Conservation (phyloP, 495 filamentous ascomycete genomes). For the Choiromyces venosus region DNA sequence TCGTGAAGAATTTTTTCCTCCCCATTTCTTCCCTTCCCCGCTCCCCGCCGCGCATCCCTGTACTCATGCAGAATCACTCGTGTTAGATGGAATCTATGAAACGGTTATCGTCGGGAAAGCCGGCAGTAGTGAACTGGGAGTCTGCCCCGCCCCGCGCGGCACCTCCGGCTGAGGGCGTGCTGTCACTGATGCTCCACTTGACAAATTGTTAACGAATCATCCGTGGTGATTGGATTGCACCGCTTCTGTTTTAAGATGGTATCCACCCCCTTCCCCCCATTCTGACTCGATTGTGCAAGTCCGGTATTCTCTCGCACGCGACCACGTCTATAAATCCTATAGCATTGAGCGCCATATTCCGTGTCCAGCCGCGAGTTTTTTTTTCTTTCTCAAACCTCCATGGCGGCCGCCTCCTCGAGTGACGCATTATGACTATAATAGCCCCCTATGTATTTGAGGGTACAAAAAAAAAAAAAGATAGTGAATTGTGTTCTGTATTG, state of each 20-base stretch:
- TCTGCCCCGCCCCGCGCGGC: neutral
- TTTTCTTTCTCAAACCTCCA: neutral
- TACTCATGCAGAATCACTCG: neutral
- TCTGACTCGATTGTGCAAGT: neutral
- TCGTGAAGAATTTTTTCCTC: neutral
- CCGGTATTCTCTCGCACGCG: neutral
- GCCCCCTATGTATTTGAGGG: neutral
- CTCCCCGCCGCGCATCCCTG: neutral
- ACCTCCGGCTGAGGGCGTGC: neutral
- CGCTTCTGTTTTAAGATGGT: neutral
- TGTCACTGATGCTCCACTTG: neutral
- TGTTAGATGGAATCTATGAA: slow-evolving; percentile 1
- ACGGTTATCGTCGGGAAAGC: neutral
- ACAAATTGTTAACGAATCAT: neutral
- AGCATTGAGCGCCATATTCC: neutral
- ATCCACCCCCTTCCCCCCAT: neutral
- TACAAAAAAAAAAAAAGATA: neutral
- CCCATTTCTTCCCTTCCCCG: neutral
- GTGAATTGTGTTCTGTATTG: neutral
- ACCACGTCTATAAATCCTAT: neutral
- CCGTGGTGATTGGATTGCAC: neutral
- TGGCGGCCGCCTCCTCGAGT: neutral
- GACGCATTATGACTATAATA: neutral
- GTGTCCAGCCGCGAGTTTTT: neutral
- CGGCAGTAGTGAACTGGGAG: neutral